Conservation (phyloP, 129 eudicot species). For the Kitagawia praeruptora region DNA sequence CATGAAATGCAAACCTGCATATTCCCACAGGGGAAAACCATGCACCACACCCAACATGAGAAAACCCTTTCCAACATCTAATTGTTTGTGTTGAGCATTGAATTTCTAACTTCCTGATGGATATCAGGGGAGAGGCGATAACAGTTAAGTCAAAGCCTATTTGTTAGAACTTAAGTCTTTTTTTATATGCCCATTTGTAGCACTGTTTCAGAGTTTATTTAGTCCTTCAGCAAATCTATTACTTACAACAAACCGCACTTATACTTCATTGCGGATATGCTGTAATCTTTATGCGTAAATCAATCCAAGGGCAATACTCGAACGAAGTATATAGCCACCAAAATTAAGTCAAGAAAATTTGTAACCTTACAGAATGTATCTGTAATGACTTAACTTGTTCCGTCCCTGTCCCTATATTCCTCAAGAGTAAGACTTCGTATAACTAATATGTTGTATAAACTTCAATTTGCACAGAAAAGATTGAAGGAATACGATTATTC, state of each 20-base stretch:
- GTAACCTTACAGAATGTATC: not conserved
- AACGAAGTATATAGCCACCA: not conserved
- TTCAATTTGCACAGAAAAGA: not conserved
- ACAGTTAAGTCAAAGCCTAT: not conserved
- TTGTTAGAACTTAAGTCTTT: not conserved
- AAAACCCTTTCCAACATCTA: not conserved
- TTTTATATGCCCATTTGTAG: not conserved
- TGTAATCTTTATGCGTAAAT: not conserved
- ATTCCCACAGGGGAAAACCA: not conserved
- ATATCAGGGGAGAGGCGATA: not conserved
- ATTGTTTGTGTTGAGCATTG: not conserved
- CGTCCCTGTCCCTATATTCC: not conserved
- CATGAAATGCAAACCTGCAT: not conserved
- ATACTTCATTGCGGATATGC: not conserved
- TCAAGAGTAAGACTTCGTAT: not conserved
- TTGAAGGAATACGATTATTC: not conserved
- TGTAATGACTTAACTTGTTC: not conserved
- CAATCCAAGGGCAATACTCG: not conserved
- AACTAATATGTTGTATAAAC: not conserved
- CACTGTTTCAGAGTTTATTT: not conserved
- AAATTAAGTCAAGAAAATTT: not conserved
- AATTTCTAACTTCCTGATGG: not conserved
- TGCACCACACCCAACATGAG: not conserved
- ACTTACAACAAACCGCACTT: not conserved
- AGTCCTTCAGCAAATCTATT: not conserved